Conservation (phyloP, 768 basidiomycete genomes). For the Flagelloscypha sp. region DNA sequence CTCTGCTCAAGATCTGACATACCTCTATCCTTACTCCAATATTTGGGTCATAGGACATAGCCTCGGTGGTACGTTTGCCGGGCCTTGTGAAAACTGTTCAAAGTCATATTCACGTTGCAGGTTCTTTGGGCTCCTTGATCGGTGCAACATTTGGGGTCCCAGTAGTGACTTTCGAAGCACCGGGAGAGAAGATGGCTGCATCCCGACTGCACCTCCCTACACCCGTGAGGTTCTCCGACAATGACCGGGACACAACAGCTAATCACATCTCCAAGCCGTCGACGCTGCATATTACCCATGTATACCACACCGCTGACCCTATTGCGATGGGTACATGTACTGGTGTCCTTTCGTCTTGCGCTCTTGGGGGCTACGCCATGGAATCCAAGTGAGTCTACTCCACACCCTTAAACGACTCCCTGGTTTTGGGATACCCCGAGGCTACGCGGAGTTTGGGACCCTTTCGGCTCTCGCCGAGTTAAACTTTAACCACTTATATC, state of each 20-base stretch:
- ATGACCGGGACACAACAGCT: background rate
- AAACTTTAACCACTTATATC: background rate
- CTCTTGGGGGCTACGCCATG: slow-evolving; percentile 83
- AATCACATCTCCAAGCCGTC: slow-evolving; percentile 36
- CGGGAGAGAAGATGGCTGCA: slow-evolving; percentile 79
- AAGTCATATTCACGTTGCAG: slow-evolving; percentile 38
- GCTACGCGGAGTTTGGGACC: no score
- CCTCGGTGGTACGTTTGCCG: slow-evolving; percentile 52
- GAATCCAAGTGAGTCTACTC: slow-evolving; percentile 50
- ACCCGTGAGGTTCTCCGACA: slow-evolving; percentile 42
- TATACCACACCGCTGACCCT: slow-evolving; percentile 93
- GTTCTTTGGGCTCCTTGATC: slow-evolving; percentile 75
- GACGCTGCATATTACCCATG: slow-evolving; percentile 74
- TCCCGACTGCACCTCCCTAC: slow-evolving; percentile 76
- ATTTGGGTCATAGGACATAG: slow-evolving; percentile 86
- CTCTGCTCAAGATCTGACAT: no score
- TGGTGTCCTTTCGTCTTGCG: slow-evolving; percentile 73
- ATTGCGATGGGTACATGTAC: slow-evolving; percentile 88
- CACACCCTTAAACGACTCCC: background rate
- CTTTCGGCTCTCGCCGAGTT: no score
- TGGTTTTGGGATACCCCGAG: no score
- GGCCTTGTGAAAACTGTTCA: background rate
- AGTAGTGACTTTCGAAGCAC: slow-evolving; percentile 81
- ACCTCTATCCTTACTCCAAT: slow-evolving; percentile 83
- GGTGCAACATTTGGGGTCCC: slow-evolving; percentile 87